Percentiles rank a stretch among this genome's conserved stretches.
These are phyloP conservation scores for Berberis thunbergii DNA, from an alignment of 164 flowering plant species.

Conservation along the genomic window DNA sequence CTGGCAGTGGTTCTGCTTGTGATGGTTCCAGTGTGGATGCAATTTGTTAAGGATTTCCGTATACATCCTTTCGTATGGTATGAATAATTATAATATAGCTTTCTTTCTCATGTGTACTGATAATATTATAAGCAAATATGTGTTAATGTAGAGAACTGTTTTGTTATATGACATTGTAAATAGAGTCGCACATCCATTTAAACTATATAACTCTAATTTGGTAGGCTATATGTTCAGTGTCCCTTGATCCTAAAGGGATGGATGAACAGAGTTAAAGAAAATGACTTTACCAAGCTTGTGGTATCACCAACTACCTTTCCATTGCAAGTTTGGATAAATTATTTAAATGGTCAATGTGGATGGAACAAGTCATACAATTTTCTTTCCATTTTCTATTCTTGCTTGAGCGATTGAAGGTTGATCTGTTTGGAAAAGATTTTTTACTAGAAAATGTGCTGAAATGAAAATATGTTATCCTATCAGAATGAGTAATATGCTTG, in stretches of 20 bases:
- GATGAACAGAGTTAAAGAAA: too few species aligned
- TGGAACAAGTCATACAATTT: too few species aligned
- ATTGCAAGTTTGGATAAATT: too few species aligned
- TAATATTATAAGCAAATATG: not conserved
- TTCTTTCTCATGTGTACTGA: not conserved
- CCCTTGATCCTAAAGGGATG: too few species aligned
- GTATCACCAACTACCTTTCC: too few species aligned
- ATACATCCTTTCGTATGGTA: conserved; percentile 85
- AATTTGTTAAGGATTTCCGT: conserved; percentile 60
- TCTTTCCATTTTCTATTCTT: not conserved
- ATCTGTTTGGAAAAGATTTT: not conserved
- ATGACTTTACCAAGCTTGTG: too few species aligned
- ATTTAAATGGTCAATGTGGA: too few species aligned
- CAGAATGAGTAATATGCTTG: conserved; percentile 4
- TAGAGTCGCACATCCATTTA: too few species aligned
- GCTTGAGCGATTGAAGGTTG: not conserved
- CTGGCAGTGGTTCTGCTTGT: conserved; percentile 36
- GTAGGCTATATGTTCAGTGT: too few species aligned
- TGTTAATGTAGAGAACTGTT: not conserved
- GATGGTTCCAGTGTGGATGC: conserved; percentile 77
- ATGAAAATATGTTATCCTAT: not conserved
- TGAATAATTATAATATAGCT: not conserved
- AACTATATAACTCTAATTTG: too few species aligned
- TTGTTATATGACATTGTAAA: too few species aligned
- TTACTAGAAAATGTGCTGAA: not conserved